phyloP scores from a whole-genome alignment of 306 rosid species.

The Pyrus communis region DNA sequence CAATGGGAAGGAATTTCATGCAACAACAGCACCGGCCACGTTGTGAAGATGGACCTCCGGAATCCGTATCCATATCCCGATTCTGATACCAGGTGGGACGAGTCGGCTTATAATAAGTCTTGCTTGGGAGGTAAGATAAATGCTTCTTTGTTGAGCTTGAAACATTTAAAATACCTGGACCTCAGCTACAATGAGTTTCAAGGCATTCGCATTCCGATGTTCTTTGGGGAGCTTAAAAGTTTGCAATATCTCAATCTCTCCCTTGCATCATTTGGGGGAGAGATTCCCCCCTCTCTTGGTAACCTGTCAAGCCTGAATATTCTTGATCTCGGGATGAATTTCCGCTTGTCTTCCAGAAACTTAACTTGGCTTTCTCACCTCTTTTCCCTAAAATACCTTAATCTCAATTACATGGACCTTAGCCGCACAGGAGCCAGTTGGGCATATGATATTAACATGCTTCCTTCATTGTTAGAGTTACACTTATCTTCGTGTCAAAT shows the following conservation, averaged over 20 bases:
- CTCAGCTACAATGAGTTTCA: not conserved
- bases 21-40: too few relatives aligned
- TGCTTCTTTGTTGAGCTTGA: not conserved
- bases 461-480: too few relatives aligned
- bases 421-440: too few relatives aligned
- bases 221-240: not conserved
- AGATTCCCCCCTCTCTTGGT: not conserved
- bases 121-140: not conserved
- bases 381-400: too few relatives aligned
- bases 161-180: not conserved
- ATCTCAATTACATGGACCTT: too few relatives aligned
- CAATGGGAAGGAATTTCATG: conserved; percentile 30
- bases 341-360: rapidly evolving
- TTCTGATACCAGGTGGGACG: rapidly evolving
- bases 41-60: too few relatives aligned
- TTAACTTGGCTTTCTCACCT: too few relatives aligned
- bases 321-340: too few relatives aligned
- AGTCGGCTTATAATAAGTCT: not conserved
- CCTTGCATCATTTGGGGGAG: not conserved
- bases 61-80: too few relatives aligned
- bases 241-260: not conserved
- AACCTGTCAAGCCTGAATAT: too few relatives aligned
- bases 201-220: not conserved
- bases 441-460: too few relatives aligned
- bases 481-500: too few relatives aligned